These are phyloP conservation scores for Trichoderma asperelloides DNA, from an alignment of 495 filamentous ascomycete species.

Conservation along the genomic window DNA sequence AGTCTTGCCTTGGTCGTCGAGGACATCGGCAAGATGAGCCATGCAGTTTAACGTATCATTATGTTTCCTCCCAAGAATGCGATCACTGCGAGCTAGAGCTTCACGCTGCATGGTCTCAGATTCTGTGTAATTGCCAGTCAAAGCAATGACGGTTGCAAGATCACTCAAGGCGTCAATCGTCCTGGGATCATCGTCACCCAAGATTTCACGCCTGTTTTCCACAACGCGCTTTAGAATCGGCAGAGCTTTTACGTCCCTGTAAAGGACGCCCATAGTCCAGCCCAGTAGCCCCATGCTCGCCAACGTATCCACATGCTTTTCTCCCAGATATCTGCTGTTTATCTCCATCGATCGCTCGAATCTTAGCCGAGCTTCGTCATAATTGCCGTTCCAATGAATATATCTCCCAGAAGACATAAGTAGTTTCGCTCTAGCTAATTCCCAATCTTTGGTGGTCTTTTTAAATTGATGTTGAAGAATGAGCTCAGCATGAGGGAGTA, in stretches of 20 bases:
- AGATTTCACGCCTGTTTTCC: background rate
- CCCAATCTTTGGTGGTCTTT: background rate
- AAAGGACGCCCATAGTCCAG: background rate
- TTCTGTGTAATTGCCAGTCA: background rate
- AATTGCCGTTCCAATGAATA: background rate
- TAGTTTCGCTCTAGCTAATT: background rate
- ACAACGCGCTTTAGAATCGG: background rate
- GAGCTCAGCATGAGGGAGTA: background rate
- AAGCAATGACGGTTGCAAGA: background rate
- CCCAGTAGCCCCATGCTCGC: background rate
- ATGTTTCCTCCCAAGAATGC: background rate
- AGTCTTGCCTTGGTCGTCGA: background rate
- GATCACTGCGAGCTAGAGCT: background rate
- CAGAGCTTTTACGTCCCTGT: background rate
- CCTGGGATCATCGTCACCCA: background rate
- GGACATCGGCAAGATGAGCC: background rate
- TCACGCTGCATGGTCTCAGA: background rate
- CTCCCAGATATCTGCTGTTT: background rate
- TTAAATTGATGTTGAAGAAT: background rate
- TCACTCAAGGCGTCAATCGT: background rate
- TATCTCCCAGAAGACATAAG: background rate
- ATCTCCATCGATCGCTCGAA: background rate
- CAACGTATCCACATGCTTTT: background rate
- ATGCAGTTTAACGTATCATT: background rate
- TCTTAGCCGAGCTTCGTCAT: background rate